phyloP scores from a whole-genome alignment of 306 rosid species.

The Rosa multiflora region DNA sequence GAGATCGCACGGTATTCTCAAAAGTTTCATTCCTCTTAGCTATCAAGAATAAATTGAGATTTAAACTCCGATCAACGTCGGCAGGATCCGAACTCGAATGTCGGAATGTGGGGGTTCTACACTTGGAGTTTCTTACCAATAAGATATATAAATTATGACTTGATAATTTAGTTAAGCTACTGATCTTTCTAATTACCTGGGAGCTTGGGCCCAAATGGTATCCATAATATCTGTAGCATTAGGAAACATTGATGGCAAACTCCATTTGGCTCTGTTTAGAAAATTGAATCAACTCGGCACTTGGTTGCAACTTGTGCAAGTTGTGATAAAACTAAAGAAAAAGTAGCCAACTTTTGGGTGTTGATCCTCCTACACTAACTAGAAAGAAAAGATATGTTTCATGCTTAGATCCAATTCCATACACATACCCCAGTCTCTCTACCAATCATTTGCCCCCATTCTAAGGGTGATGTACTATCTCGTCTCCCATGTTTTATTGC shows the following conservation, averaged over 20 bases:
- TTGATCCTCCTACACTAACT: neutral
- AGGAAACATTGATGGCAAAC: neutral
- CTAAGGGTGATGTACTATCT: neutral
- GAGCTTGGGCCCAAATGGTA: neutral
- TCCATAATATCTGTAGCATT: too few relatives aligned
- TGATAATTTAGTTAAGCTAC: too few relatives aligned
- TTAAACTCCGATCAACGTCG: too few relatives aligned
- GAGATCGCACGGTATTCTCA: too few relatives aligned
- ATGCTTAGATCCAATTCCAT: slow-evolving; percentile 11
- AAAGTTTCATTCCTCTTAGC: too few relatives aligned
- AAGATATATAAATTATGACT: too few relatives aligned
- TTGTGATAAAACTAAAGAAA: neutral
- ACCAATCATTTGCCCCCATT: slow-evolving; percentile 28
- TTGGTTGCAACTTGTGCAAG: neutral
- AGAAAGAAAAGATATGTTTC: neutral
- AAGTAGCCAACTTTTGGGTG: neutral
- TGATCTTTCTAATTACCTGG: too few relatives aligned
- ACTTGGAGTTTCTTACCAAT: too few relatives aligned
- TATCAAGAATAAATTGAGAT: too few relatives aligned
- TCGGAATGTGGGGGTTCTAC: too few relatives aligned
- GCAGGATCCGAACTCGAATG: too few relatives aligned
- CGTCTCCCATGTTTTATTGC: neutral
- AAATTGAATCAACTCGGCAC: neutral
- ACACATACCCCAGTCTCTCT: neutral
- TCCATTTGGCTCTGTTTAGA: neutral